phyloP scores from a whole-genome alignment of 169 alveolate genomes.

The Amoebophrya sp. region DNA sequence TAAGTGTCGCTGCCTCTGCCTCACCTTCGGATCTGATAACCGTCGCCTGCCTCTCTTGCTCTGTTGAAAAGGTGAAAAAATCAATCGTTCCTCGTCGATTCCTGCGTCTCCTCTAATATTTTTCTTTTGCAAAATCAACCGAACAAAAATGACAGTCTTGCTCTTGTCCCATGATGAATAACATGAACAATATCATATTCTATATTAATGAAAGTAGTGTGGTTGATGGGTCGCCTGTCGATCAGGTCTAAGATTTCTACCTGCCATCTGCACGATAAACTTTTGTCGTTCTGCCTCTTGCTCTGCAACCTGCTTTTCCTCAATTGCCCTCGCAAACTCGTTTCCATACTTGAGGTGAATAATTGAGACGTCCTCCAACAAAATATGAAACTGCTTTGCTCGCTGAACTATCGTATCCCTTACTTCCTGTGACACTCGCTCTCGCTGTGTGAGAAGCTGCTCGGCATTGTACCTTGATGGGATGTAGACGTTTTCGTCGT shows the following conservation, averaged over 20 bases:
- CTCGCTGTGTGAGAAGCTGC: conserved; percentile 90
- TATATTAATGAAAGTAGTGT: too few relatives aligned
- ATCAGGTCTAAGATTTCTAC: too few relatives aligned
- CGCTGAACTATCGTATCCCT: conserved; percentile 82
- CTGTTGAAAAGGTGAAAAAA: too few relatives aligned
- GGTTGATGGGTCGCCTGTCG: too few relatives aligned
- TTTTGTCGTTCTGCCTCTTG: conserved; percentile 95
- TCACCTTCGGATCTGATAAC: conserved; percentile 94
- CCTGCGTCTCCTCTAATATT: too few relatives aligned
- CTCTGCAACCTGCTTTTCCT: conserved; percentile 95
- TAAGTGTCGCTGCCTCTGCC: conserved; percentile 94
- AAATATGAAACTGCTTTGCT: conserved; percentile 85
- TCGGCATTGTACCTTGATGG: conserved; percentile 76
- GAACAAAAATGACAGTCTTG: too few relatives aligned
- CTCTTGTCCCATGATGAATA: too few relatives aligned
- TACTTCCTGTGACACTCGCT: conserved; percentile 82
- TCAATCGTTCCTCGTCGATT: too few relatives aligned
- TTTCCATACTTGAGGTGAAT: conserved; percentile 87
- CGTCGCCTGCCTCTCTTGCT: conserved; percentile 90
- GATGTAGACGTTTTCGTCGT: too few relatives aligned
- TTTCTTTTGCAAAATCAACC: too few relatives aligned
- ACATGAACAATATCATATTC: too few relatives aligned
- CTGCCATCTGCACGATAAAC: conserved; percentile 79
- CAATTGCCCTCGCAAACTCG: conserved; percentile 94
- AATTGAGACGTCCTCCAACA: conserved; percentile 92